Evolutionary conservation across 208 protist species (phyloP), one percentile per base, ranked within the genome.

Genomic region (Acanthamoeba divionensis): DNA sequence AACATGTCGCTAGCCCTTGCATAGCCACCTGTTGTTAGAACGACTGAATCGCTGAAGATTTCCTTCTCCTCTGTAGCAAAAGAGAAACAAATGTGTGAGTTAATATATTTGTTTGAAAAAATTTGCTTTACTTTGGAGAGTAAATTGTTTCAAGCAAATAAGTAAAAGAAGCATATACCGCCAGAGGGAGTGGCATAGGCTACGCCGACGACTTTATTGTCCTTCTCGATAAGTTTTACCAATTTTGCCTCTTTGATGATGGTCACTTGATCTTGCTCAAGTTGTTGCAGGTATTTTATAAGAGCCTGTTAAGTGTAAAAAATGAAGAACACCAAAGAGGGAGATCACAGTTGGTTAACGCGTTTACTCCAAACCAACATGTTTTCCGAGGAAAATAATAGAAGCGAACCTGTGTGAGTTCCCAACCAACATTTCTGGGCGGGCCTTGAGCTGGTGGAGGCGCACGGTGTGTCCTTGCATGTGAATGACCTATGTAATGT

Each of bases 1-100:
- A 98, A 89, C n/a, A 98, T 91, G 9, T 96, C 97, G 6, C 75
- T 92, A 83, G 83, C 96, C 94, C 88, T 96, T 94, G 55, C 92
- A n/a, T 88, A 88, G 24, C 80, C 80, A 15, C 80, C 80, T 10
- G 80, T 88, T 6, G 80, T 45, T 8, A 88, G 57, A 13, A 88
- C 38, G 0, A 88, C 80, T 6, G 80, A 24, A 33, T 88, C 80
- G n/a, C 10, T 62, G 8, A 36, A 41, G 15, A 88, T 1, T 47
- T 88, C 57, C 2, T 0, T 5, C 2, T n/a, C 44, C 13, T 88
- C 57, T 24, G n/a, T n/a, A n/a, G n/a, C n/a, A 12, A 41, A 7
- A 12, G 2, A 73, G 18, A 31, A 9, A 13, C 3, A 21, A 8
- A 12, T 10, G 24, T 13, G n/a, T n/a, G n/a, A n/a, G n/a, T n/a